These are phyloP conservation scores for Cladosporium halotolerans DNA, from an alignment of 2,329 filamentous ascomycete species.

Conservation along the genomic window DNA sequence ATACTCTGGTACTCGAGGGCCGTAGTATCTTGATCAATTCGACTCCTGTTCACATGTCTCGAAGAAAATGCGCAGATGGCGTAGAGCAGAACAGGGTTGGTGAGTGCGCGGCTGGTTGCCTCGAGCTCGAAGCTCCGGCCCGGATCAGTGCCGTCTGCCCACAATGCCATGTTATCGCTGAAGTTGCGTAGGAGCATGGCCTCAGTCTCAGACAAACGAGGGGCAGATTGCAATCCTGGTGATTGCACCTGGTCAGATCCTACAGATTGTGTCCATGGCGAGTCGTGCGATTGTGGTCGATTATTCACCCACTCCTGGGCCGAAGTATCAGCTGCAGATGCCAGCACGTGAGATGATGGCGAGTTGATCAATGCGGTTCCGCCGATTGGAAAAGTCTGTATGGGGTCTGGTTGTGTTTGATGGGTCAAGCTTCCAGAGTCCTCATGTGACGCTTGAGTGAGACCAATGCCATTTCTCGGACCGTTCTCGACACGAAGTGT, in stretches of 20 bases:
- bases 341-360: too few relatives aligned
- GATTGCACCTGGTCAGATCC: neutral
- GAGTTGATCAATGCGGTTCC: too few relatives aligned
- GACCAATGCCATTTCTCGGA: too few relatives aligned
- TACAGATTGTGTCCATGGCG: constrained; percentile 3
- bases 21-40: constrained; percentile 34
- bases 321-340: too few relatives aligned
- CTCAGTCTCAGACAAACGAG: constrained; percentile 6
- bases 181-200: constrained; percentile 15
- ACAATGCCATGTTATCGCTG: constrained; percentile 15
- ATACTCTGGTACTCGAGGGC: constrained; percentile 42
- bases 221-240: neutral
- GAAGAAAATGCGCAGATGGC: constrained; percentile 44
- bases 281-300: neutral
- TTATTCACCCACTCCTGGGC: too few relatives aligned
- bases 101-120: constrained; percentile 42
- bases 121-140: constrained; percentile 36
- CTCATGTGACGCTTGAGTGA: too few relatives aligned
- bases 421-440: too few relatives aligned
- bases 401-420: too few relatives aligned
- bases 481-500: too few relatives aligned
- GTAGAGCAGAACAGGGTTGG: constrained; percentile 43
- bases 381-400: too few relatives aligned
- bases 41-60: constrained; percentile 38
- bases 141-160: constrained; percentile 15